Conservation (phyloP, 2,329 filamentous ascomycete species). For the Chaetomiaceae sp. region DNA sequence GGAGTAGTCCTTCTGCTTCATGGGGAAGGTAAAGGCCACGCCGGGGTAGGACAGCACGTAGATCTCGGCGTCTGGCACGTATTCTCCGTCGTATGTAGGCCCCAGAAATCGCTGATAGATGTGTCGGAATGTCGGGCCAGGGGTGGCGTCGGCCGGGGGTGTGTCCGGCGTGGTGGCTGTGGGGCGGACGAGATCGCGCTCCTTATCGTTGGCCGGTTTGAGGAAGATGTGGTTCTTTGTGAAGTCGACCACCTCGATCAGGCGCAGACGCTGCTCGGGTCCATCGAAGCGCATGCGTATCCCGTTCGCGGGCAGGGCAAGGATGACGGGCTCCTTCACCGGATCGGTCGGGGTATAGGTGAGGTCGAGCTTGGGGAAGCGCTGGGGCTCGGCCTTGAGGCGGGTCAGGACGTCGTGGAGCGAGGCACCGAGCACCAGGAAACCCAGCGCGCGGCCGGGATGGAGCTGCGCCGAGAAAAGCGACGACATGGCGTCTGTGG, state of each 20-base stretch:
- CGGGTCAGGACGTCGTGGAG: conserved; percentile 84
- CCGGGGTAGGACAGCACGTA: conserved; percentile 95
- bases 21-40: conserved; percentile 84
- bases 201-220: conserved; percentile 55
- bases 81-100: conserved; percentile 91
- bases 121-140: conserved; percentile 75
- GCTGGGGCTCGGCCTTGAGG: conserved; percentile 79
- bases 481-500: conserved; percentile 22
- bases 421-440: conserved; percentile 64
- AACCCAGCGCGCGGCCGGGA: conserved; percentile 24
- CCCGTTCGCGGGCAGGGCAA: conserved; percentile 79
- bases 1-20: conserved; percentile 70
- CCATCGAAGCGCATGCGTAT: conserved; percentile 90
- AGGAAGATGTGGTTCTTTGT: conserved; percentile 78
- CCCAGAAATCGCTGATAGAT: conserved; percentile 93
- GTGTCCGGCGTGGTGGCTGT: conserved; percentile 31
- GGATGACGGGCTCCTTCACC: conserved; percentile 66
- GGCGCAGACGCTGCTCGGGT: conserved; percentile 79
- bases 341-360: conserved; percentile 73
- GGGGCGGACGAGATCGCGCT: conserved; percentile 70
- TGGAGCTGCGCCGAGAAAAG: conserved; percentile 24
- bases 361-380: conserved; percentile 78
- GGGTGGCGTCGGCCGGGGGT: conserved; percentile 23
- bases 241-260: conserved; percentile 91
- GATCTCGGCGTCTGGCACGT: conserved; percentile 59